These are phyloP conservation scores for Verticillium dahliae DNA, from an alignment of 2,329 filamentous ascomycete species.

Conservation along the genomic window DNA sequence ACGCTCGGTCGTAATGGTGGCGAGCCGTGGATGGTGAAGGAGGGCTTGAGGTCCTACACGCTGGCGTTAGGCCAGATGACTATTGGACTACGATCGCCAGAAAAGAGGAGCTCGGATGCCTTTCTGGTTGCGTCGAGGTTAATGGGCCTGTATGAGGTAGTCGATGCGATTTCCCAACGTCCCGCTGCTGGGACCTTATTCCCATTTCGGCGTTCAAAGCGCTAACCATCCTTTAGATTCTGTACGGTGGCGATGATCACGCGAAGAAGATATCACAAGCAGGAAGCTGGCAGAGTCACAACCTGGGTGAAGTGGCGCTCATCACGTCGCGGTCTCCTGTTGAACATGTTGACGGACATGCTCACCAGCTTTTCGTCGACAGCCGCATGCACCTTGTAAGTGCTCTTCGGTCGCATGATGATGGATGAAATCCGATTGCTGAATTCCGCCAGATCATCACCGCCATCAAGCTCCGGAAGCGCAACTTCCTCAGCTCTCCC, in stretches of 20 bases:
- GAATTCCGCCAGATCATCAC: conserved; percentile 1
- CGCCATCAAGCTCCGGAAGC: conserved; percentile 12
- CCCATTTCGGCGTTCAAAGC: not conserved
- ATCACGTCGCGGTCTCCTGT: conserved; percentile 5
- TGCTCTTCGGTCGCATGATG: not conserved
- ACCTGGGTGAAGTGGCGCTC: conserved; percentile 9
- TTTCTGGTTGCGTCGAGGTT: conserved; percentile 8
- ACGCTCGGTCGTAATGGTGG: conserved; percentile 13
- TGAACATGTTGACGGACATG: conserved; percentile 5
- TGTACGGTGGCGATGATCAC: conserved; percentile 12
- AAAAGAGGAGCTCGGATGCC: conserved; percentile 7
- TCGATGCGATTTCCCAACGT: not conserved
- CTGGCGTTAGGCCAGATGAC: conserved; percentile 10
- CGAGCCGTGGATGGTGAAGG: conserved; percentile 11
- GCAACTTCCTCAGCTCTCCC: conserved; percentile 17
- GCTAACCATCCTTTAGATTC: conserved; percentile 3
- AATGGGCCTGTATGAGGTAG: conserved; percentile 15
- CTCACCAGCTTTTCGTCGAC: conserved; percentile 15
- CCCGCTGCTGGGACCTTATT: not conserved
- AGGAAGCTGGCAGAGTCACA: conserved; percentile 13
- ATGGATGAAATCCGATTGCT: not conserved
- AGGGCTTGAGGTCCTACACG: conserved; percentile 15
- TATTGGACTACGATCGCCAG: not conserved
- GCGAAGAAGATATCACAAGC: conserved; percentile 7
- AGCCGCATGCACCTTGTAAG: conserved; percentile 14